Evolutionary conservation across 148 eudicot genomes (phyloP), one percentile per base, ranked within the genome.

Genomic region (Persicaria maculosa): DNA sequence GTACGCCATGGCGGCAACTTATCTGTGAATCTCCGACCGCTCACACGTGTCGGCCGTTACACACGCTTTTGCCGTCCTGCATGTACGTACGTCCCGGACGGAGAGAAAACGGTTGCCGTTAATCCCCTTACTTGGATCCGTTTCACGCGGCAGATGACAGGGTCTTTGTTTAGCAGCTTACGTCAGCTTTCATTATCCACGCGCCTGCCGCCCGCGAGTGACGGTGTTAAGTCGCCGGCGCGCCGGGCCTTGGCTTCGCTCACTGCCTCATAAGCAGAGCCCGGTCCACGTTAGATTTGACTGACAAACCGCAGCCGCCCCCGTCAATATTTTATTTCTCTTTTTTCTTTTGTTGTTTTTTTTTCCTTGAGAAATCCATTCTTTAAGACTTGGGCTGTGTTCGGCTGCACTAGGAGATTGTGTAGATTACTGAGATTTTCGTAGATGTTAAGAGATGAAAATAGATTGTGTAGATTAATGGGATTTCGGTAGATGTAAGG

Each of bases 81-180:
- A 12, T 15, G 58, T 54, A 54, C 58, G 58, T 54, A 14, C 14
- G 22, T 57, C 19, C 40, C 40, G 62, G 62, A 57, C 62, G 62
- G 62, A 57, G 36, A 57, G 10, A 57, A 4, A 57, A 57, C 62
- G 62, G 62, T 20, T 25, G 25, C 36, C 62, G 62, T 57, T 57
- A n/a, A 9, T 3, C 4, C 17, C 8, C 1, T 7, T 17, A 0
- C 0, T 22, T 6, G 11, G 62, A 17, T 57, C 25, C 62, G 25
- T 57, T 57, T 57, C 62, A 57, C 62, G 62, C 62, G 62, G 62
- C 62, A 9, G 62, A 19, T 57, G 62, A 57, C 62, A 25, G 9
- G 9, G 17, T 57, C 22, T 17, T 57, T 7, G 25, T 57, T 19
- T 20, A 12, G 62, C 36, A 17, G 36, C 4, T 57, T 25, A 20